Conservation (phyloP, 495 filamentous ascomycete species). For the Penicillium bovifimosum region DNA sequence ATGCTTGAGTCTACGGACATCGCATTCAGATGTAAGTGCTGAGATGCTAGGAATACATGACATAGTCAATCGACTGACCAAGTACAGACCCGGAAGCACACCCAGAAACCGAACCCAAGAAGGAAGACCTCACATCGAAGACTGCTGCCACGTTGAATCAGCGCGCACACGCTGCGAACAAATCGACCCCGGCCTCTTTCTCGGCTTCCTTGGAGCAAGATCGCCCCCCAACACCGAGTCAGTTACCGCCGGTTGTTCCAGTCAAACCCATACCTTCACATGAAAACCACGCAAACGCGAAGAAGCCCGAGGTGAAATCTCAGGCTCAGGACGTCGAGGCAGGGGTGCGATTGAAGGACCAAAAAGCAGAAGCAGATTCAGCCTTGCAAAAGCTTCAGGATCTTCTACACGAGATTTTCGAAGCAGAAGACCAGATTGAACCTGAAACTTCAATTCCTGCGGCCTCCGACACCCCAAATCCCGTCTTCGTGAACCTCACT, state of each 20-base stretch:
- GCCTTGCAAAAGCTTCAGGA: conserved; percentile 61
- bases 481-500: conserved; percentile 39
- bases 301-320: conserved; percentile 30
- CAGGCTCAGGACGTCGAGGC: conserved; percentile 23
- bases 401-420: conserved; percentile 67
- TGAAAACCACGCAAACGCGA: conserved; percentile 17
- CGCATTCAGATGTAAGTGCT: conserved; percentile 47
- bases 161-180: conserved; percentile 19
- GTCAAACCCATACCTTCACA: conserved; percentile 26
- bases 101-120: conserved; percentile 17
- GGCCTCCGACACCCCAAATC: conserved; percentile 27
- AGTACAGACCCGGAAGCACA: conserved; percentile 37
- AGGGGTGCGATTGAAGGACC: conserved; percentile 49
- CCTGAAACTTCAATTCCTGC: conserved; percentile 38
- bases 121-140: conserved; percentile 17
- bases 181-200: conserved; percentile 13
- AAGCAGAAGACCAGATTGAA: conserved; percentile 66
- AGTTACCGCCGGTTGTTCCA: conserved; percentile 38
- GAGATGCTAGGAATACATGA: not conserved
- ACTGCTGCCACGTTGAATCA: conserved; percentile 15
- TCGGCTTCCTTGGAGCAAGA: conserved; percentile 12
- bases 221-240: conserved; percentile 19
- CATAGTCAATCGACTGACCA: conserved; percentile 8
- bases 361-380: conserved; percentile 73
- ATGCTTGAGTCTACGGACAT: conserved; percentile 52